Percentiles rank a stretch among this genome's conserved stretches.
Conservation (phyloP, 305 asterid genomes). For the Fraxinus platypoda region DNA sequence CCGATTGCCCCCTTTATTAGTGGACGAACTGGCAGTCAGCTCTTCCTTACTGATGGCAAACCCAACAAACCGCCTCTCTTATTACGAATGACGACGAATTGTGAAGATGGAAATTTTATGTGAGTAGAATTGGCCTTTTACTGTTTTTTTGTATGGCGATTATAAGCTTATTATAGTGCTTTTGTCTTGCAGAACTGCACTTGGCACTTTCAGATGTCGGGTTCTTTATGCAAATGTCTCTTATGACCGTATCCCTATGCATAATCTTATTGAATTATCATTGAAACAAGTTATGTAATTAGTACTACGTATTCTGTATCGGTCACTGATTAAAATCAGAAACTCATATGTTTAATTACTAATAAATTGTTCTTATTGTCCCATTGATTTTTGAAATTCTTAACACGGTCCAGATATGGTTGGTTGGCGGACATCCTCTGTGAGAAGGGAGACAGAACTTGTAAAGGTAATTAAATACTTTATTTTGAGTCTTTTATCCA, state of each 20-base stretch:
- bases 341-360: slow-evolving; percentile 6
- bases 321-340: neutral
- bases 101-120: slow-evolving; percentile 82
- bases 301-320: neutral
- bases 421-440: slow-evolving; percentile 96
- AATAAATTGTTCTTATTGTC: slow-evolving; percentile 9
- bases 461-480: slow-evolving; percentile 50
- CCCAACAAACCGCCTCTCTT: slow-evolving; percentile 83
- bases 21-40: slow-evolving; percentile 92
- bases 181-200: slow-evolving; percentile 76
- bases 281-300: neutral
- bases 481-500: neutral
- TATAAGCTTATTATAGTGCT: slow-evolving; percentile 15
- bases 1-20: slow-evolving; percentile 85
- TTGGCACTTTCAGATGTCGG: slow-evolving; percentile 74
- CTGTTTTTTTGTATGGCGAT: slow-evolving; percentile 15
- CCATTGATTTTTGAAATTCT: slow-evolving; percentile 32
- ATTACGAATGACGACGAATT: slow-evolving; percentile 80
- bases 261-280: slow-evolving; percentile 7
- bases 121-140: slow-evolving; percentile 36
- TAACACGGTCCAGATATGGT: slow-evolving; percentile 76
- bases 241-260: slow-evolving; percentile 81
- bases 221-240: slow-evolving; percentile 82
- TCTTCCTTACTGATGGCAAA: slow-evolving; percentile 85
- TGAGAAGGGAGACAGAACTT: slow-evolving; percentile 85